Evolutionary conservation across 768 basidiomycete genomes (phyloP).

Genomic region (Chiua virens): DNA sequence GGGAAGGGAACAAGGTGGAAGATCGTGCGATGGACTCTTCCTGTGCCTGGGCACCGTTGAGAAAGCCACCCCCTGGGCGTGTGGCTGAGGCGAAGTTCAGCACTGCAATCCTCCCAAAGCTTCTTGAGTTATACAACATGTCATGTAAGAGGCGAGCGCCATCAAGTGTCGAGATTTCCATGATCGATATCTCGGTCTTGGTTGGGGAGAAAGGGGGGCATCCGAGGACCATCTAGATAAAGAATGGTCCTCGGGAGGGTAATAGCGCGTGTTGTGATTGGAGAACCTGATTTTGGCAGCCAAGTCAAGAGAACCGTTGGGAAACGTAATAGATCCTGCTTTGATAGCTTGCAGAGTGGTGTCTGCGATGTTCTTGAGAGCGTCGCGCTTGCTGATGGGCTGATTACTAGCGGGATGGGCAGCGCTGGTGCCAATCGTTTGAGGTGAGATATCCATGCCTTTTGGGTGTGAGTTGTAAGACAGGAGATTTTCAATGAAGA

Average conservation of each 20-base stretch:
- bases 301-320: conserved; percentile 34
- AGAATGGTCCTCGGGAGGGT: conserved; percentile 44
- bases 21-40: conserved; percentile 81
- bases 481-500: too few species aligned
- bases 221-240: conserved; percentile 47
- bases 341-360: conserved; percentile 51
- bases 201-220: conserved; percentile 8
- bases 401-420: not conserved
- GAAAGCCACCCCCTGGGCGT: conserved; percentile 76
- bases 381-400: conserved; percentile 7
- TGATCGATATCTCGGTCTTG: conserved; percentile 43
- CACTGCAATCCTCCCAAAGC: conserved; percentile 48
- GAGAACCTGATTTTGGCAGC: conserved; percentile 34
- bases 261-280: conserved; percentile 50
- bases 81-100: conserved; percentile 79
- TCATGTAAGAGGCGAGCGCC: conserved; percentile 48
- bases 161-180: conserved; percentile 64
- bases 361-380: conserved; percentile 45
- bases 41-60: conserved; percentile 70
- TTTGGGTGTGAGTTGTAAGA: not conserved
- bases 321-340: conserved; percentile 40
- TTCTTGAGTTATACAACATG: conserved; percentile 10
- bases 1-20: conserved; percentile 65
- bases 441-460: conserved; percentile 2
- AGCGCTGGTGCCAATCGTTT: not conserved